Evolutionary conservation across 805 yeast genomes (phyloP), one percentile per base, ranked within the genome.

Genomic region (Kazachstania psychrophila): DNA sequence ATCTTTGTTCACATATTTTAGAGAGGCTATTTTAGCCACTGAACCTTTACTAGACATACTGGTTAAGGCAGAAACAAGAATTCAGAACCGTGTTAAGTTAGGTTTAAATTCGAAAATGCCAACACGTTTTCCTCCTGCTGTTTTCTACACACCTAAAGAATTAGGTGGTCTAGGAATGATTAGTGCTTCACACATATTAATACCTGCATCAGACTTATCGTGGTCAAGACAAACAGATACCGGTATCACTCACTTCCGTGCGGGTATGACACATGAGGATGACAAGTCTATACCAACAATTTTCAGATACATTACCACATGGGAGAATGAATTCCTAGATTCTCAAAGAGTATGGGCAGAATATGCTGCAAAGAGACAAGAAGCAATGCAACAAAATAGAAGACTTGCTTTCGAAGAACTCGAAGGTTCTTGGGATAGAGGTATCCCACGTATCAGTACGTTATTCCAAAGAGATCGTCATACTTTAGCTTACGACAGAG

Each of bases 21-120:
- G 99, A 47, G 99, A 92, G 56, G 97, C 98, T 1, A 85, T 83
- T 6, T 77, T 88, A 7, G 70, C 89, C 0, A 87, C 98, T 0
- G 85, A 79, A 36, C 53, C 79, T 5, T 62, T 92, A 23, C 64
- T 92, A 9, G 96, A 88, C 54, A 66, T 77, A 3, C 64, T 92
- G 32, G 99, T 92, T 9, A 85, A 82, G 51, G 75, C 94, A 46
- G 99, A 92, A 52, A 88, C 96, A 0, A 79, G 83, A 52, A 80
- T 92, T 31, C 99, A 92, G 61, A 92, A 88, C 37, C 70, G 95
- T 46, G 95, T 92, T 14, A 92, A 92, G 55, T 73, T 89, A 64
- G 98, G 98, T 0, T 68, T 92, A 42, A 92, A 92, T 51, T 89
- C 97, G 11, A 92, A 92, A 60, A 92, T 92, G 99, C 99, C 99